Conservation (phyloP, 2,329 filamentous ascomycete genomes). For the Penicillium sp. region DNA sequence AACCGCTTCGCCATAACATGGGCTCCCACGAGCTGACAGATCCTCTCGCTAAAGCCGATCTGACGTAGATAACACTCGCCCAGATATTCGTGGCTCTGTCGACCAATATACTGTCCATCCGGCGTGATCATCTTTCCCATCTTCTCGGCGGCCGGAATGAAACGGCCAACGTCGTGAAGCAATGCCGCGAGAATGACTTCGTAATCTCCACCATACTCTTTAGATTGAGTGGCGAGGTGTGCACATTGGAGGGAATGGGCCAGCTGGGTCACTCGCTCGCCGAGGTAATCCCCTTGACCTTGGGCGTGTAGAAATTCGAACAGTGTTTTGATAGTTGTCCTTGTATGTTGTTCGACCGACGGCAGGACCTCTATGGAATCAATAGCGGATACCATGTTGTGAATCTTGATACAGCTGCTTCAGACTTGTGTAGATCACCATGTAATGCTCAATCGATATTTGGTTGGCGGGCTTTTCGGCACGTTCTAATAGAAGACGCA, state of each 20-base stretch:
- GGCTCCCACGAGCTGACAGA: constrained; percentile 34
- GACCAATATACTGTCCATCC: constrained; percentile 32
- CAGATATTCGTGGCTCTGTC: constrained; percentile 32
- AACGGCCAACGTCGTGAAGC: constrained; percentile 37
- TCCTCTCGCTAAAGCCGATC: constrained; percentile 34
- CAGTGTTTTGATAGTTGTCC: constrained; percentile 25
- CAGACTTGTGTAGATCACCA: not conserved
- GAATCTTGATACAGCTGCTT: too few species aligned
- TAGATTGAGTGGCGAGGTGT: constrained; percentile 25
- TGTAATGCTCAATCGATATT: not conserved
- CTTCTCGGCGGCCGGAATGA: constrained; percentile 33
- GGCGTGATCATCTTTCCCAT: constrained; percentile 31
- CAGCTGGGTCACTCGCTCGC: constrained; percentile 35
- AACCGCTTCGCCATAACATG: constrained; percentile 39
- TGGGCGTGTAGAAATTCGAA: constrained; percentile 33
- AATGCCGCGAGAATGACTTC: constrained; percentile 35
- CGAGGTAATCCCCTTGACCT: constrained; percentile 34
- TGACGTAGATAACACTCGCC: constrained; percentile 34
- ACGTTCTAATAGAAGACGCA: not conserved
- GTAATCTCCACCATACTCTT: constrained; percentile 24
- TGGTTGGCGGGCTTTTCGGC: not conserved
- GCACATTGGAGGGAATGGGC: constrained; percentile 36
- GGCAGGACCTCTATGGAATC: constrained; percentile 5
- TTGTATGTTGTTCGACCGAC: constrained; percentile 24
- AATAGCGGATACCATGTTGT: constrained; percentile 6